These are phyloP conservation scores for Globisporangium parvum DNA, from an alignment of 352 stramenopile species.

Conservation along the genomic window DNA sequence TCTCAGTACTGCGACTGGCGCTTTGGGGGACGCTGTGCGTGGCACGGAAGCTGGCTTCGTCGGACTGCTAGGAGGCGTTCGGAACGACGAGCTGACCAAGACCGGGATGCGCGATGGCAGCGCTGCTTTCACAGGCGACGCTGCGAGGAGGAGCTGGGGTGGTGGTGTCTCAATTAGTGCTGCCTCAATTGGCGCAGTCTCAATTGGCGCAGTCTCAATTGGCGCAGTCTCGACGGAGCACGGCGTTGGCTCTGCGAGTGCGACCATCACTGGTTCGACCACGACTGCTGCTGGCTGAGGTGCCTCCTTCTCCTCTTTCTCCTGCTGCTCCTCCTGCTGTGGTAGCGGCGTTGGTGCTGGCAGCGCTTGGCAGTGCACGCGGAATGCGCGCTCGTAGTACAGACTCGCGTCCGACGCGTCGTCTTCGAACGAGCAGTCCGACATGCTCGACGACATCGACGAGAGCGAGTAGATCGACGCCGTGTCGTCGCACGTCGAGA, in stretches of 20 bases:
- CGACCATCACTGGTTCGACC: too few species aligned
- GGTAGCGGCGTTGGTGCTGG: background rate
- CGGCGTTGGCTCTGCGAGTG: too few species aligned
- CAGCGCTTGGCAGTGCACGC: background rate
- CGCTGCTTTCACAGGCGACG: background rate
- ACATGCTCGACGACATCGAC: constrained; percentile 14
- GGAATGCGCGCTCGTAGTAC: constrained; percentile 15
- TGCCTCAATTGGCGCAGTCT: background rate
- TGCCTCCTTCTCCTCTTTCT: background rate
- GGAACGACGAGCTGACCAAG: constrained; percentile 1
- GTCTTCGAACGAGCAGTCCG: constrained; percentile 13
- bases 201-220: background rate
- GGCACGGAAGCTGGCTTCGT: background rate
- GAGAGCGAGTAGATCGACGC: constrained; percentile 14
- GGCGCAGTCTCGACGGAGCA: background rate
- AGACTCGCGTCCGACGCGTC: constrained; percentile 1
- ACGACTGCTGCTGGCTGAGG: too few species aligned
- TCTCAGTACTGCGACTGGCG: too few species aligned
- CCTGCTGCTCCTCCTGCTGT: too few species aligned
- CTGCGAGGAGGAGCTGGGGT: background rate
- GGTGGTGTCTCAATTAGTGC: background rate
- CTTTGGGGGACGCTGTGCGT: background rate
- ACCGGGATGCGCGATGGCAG: constrained; percentile 8
- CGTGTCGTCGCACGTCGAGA: constrained; percentile 14
- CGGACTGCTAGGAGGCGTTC: background rate